Evolutionary conservation across 2,329 filamentous ascomycete genomes (phyloP).

Genomic region (Sporothrix variecibatus): DNA sequence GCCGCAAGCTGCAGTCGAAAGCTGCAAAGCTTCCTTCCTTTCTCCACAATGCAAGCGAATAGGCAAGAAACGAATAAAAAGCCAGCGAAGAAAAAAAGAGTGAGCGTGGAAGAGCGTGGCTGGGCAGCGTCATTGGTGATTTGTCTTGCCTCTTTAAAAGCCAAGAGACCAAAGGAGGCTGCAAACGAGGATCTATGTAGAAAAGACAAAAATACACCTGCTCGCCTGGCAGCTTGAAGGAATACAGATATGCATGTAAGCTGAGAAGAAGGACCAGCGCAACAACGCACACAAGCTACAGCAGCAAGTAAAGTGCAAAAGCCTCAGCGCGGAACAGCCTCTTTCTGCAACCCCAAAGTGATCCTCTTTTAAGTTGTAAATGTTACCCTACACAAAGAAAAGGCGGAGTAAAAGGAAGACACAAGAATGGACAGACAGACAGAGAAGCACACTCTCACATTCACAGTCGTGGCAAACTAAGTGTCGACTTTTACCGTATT

Average conservation of each 20-base stretch:
- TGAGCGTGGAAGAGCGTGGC: neutral
- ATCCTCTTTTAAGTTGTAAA: neutral
- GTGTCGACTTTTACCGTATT: neutral
- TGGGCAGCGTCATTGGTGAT: neutral
- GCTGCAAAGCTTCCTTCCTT: neutral
- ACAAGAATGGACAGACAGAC: neutral
- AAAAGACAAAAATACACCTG: neutral
- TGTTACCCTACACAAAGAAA: neutral
- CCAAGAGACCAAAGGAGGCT: neutral
- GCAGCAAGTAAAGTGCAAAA: too few relatives aligned
- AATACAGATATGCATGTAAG: neutral
- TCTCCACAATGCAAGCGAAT: too few relatives aligned
- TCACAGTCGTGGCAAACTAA: neutral
- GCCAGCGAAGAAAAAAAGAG: neutral
- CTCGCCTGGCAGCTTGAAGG: neutral
- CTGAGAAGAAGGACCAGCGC: neutral
- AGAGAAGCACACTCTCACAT: too few relatives aligned
- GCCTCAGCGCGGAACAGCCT: neutral
- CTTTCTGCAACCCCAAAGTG: neutral
- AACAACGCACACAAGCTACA: too few relatives aligned
- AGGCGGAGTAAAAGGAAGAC: neutral
- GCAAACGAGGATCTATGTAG: neutral
- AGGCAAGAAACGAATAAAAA: neutral
- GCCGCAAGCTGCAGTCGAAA: too few relatives aligned
- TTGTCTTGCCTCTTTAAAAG: neutral